phyloP scores from a whole-genome alignment of 805 yeast genomes.

The Wickerhamomyces bisporus region DNA sequence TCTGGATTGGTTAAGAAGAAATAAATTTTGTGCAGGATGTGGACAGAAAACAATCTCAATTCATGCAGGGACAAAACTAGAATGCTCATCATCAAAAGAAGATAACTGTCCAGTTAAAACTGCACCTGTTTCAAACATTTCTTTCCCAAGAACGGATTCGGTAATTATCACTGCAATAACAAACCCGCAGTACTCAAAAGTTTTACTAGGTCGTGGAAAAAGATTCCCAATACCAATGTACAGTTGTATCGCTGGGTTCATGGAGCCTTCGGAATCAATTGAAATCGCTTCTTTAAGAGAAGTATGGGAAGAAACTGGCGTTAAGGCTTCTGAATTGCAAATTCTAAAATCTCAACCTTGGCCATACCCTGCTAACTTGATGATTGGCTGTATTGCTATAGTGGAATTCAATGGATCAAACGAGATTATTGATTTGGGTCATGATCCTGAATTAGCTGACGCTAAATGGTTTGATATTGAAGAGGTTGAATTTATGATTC shows the following conservation, averaged over 20 bases:
- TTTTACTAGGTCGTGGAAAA: slow-evolving; percentile 66
- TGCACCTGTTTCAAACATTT: slow-evolving; percentile 60
- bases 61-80: slow-evolving; percentile 61
- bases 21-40: slow-evolving; percentile 84
- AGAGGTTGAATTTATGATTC: slow-evolving; percentile 34
- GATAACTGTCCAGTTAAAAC: slow-evolving; percentile 32
- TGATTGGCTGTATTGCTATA: slow-evolving; percentile 86
- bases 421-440: slow-evolving; percentile 63
- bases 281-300: slow-evolving; percentile 87
- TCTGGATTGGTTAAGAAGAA: slow-evolving; percentile 77
- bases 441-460: slow-evolving; percentile 82
- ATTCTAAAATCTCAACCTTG: slow-evolving; percentile 85
- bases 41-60: slow-evolving; percentile 57
- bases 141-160: slow-evolving; percentile 91
- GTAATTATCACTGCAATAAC: slow-evolving; percentile 79
- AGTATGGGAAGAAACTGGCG: slow-evolving; percentile 95
- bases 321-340: slow-evolving; percentile 49
- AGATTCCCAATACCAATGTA: slow-evolving; percentile 61
- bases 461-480: slow-evolving; percentile 77
- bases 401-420: slow-evolving; percentile 67
- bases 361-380: slow-evolving; percentile 93
- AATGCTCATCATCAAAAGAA: slow-evolving; percentile 33
- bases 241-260: slow-evolving; percentile 89
- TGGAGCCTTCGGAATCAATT: slow-evolving; percentile 91
- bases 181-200: slow-evolving; percentile 50